phyloP scores from a whole-genome alignment of 208 protist species.

The Acanthamoeba castellanii region DNA sequence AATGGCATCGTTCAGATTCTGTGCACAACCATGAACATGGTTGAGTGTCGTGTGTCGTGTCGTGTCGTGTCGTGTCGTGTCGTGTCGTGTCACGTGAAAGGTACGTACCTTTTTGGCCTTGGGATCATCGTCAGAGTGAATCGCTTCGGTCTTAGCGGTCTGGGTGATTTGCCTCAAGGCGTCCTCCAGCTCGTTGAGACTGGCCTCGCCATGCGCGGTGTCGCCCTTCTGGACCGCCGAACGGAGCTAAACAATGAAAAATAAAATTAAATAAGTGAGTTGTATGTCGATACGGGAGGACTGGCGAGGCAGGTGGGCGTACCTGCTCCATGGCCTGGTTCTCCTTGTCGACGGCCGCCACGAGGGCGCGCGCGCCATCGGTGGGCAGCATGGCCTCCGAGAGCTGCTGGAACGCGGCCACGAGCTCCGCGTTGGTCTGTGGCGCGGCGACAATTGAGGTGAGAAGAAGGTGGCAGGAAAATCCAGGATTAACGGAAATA shows the following conservation, averaged over 20 bases:
- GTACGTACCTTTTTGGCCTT: not conserved
- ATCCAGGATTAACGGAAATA: no score
- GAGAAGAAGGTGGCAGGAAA: not conserved
- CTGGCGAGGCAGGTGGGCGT: not conserved
- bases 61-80: no score
- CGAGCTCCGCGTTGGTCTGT: slow-evolving; percentile 21
- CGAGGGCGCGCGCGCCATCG: not conserved
- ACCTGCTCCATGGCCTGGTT: slow-evolving; percentile 3
- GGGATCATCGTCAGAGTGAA: not conserved
- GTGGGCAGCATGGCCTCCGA: not conserved
- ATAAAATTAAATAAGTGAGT: not conserved
- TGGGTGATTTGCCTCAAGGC: slow-evolving; percentile 18
- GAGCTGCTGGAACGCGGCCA: not conserved
- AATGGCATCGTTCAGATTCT: slow-evolving; percentile 33
- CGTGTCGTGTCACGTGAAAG: not conserved
- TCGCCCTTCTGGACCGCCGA: slow-evolving; percentile 24
- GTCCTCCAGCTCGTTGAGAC: slow-evolving; percentile 28
- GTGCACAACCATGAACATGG: not conserved
- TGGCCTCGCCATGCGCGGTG: not conserved
- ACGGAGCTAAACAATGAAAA: not conserved
- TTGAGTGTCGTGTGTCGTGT: no score
- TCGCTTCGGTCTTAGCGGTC: not conserved
- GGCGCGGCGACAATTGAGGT: not conserved
- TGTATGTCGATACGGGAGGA: not conserved
- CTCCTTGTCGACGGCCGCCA: slow-evolving; percentile 8